A percentile compares a stretch with the other conserved stretches of the same genome.
Conservation (phyloP, 176 grass and related monocot genomes). For the Puya raimondii region DNA sequence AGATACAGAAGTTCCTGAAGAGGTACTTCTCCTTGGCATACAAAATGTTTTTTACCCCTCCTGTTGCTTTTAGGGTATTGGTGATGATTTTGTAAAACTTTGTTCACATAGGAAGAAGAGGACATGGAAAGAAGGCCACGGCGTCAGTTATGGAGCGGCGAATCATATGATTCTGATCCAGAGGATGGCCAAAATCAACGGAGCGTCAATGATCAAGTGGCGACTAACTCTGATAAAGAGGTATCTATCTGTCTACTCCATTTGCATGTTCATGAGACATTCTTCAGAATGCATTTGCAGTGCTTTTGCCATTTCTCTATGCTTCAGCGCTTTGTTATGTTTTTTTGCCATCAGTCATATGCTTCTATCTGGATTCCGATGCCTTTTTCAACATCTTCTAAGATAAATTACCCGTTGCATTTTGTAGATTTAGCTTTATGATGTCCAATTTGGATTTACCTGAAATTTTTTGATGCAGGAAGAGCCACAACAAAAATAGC, state of each 20-base stretch:
- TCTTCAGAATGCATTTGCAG: too few species aligned
- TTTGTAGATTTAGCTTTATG: too few species aligned
- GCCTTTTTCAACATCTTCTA: too few species aligned
- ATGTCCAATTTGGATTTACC: too few species aligned
- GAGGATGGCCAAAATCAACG: background rate
- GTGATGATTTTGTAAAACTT: background rate
- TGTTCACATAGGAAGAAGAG: background rate
- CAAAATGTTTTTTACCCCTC: background rate
- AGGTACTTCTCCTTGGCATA: slow-evolving; percentile 29
- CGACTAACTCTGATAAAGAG: background rate
- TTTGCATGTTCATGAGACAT: too few species aligned
- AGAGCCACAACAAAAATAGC: too few species aligned
- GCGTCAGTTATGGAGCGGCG: background rate
- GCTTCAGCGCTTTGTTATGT: too few species aligned
- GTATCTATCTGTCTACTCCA: background rate
- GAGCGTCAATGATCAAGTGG: background rate
- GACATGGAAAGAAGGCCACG: background rate
- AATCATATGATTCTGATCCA: background rate
- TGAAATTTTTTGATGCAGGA: too few species aligned
- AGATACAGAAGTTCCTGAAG: slow-evolving; percentile 56
- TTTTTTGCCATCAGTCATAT: too few species aligned
- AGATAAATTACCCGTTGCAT: too few species aligned
- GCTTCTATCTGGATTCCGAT: too few species aligned
- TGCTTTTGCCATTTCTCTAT: too few species aligned
- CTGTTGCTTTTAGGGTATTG: background rate